Evolutionary conservation across 2,329 filamentous ascomycete species (phyloP).

Genomic region (Calonectria hawksworthii): DNA sequence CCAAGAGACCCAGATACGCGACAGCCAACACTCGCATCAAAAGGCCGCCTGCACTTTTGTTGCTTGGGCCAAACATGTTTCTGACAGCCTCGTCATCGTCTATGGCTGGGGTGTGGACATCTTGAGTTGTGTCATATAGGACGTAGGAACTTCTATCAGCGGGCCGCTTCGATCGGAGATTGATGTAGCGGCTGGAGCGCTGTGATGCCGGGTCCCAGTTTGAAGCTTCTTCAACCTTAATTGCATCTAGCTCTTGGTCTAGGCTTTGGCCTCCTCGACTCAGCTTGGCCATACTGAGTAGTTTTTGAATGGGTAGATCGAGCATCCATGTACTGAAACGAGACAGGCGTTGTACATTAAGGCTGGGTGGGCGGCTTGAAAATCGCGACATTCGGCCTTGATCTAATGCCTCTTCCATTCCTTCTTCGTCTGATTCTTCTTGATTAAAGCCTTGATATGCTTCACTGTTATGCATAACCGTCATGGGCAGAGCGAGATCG

Average conservation of each 20-base stretch:
- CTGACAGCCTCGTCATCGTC: not conserved
- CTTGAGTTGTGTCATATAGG: not conserved
- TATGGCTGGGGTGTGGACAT: not conserved
- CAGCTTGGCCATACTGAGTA: not conserved
- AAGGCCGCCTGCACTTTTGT: not conserved
- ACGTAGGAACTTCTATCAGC: not conserved
- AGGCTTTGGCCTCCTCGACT: not conserved
- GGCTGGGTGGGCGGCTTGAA: not conserved
- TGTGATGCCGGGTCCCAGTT: not conserved
- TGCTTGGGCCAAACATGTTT: not conserved
- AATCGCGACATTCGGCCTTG: not conserved
- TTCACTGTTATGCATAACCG: no score
- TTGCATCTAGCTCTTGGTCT: not conserved
- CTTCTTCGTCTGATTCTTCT: not conserved
- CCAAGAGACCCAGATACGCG: slow-evolving; percentile 22
- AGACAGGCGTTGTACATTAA: not conserved
- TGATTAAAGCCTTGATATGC: not conserved
- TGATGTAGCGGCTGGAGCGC: not conserved
- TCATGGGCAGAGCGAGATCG: not conserved
- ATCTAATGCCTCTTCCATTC: not conserved
- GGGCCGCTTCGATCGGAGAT: not conserved
- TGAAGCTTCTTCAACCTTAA: not conserved
- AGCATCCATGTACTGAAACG: not conserved
- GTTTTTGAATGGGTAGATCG: not conserved
- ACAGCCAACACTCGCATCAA: not conserved